Evolutionary conservation across 2,329 filamentous ascomycete species (phyloP).

Genomic region (Chrysoporthe puriensis): DNA sequence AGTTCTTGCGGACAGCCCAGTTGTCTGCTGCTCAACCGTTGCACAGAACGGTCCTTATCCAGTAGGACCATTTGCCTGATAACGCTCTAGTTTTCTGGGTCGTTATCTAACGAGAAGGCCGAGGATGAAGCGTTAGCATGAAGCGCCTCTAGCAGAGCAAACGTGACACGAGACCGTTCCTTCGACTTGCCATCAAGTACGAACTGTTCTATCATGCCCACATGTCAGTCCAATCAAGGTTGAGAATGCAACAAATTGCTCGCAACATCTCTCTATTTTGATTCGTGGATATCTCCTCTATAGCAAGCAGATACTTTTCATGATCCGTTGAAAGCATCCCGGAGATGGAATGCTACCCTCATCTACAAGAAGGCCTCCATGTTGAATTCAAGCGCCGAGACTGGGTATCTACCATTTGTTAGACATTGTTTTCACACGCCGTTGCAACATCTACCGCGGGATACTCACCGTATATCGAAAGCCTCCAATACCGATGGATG

Average conservation of each 20-base stretch:
- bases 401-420: constrained; percentile 69
- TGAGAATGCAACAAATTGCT: not conserved
- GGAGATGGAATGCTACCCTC: not conserved
- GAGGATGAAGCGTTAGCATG: not conserved
- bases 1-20: too few species aligned
- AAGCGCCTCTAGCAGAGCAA: not conserved
- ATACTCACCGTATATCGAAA: constrained; percentile 77
- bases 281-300: constrained; percentile 10
- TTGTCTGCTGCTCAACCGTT: not conserved
- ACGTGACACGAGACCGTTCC: not conserved
- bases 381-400: constrained; percentile 93
- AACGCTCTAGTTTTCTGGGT: not conserved
- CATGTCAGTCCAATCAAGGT: not conserved
- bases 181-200: not conserved
- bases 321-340: not conserved
- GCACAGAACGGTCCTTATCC: not conserved
- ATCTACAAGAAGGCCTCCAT: constrained; percentile 83
- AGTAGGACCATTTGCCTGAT: not conserved
- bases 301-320: constrained; percentile 8
- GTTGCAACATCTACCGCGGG: not conserved
- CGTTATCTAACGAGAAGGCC: not conserved
- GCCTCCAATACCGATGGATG: constrained; percentile 93
- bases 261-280: constrained; percentile 7
- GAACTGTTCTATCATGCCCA: not conserved
- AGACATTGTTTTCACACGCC: not conserved